Evolutionary conservation across 371 early-diverging fungal genomes (phyloP).

Genomic region (Syncephalastrum contaminatum): DNA sequence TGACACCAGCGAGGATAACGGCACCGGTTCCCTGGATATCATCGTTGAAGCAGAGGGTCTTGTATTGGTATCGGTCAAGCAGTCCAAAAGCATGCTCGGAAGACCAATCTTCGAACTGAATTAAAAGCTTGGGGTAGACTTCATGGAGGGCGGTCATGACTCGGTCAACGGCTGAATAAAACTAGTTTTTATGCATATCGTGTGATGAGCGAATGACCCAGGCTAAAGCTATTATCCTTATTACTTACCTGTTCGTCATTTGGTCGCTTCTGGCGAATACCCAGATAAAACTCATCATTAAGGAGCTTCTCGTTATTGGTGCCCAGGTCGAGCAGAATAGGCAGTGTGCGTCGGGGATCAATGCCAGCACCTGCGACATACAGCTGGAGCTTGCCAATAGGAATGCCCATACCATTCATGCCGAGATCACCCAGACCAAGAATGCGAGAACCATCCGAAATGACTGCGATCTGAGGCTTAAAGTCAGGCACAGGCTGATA

Average conservation of each 20-base stretch:
- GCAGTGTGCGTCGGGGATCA: constrained; percentile 80
- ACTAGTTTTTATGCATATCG: constrained; percentile 30
- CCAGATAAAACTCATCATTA: constrained; percentile 85
- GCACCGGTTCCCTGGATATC: constrained; percentile 81
- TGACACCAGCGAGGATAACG: constrained; percentile 88
- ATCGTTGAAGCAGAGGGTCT: constrained; percentile 76
- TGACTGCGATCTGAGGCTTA: constrained; percentile 81
- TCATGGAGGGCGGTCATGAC: constrained; percentile 68
- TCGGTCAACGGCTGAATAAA: constrained; percentile 77
- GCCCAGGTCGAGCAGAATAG: constrained; percentile 88
- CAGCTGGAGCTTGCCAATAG: constrained; percentile 90
- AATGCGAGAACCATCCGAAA: constrained; percentile 93
- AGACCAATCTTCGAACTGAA: constrained; percentile 95
- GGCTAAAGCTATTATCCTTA: not conserved
- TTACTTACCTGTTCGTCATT: constrained; percentile 44
- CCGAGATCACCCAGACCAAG: constrained; percentile 92
- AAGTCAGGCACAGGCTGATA: constrained; percentile 47
- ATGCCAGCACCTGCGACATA: constrained; percentile 92
- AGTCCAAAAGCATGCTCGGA: constrained; percentile 84
- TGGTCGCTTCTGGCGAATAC: constrained; percentile 55
- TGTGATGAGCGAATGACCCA: not conserved
- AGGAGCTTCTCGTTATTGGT: constrained; percentile 78
- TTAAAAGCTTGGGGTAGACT: constrained; percentile 74
- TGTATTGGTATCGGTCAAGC: constrained; percentile 65
- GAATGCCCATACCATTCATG: constrained; percentile 91